Conservation (phyloP, 345 rosid genomes). For the Melaleuca quinquenervia region DNA sequence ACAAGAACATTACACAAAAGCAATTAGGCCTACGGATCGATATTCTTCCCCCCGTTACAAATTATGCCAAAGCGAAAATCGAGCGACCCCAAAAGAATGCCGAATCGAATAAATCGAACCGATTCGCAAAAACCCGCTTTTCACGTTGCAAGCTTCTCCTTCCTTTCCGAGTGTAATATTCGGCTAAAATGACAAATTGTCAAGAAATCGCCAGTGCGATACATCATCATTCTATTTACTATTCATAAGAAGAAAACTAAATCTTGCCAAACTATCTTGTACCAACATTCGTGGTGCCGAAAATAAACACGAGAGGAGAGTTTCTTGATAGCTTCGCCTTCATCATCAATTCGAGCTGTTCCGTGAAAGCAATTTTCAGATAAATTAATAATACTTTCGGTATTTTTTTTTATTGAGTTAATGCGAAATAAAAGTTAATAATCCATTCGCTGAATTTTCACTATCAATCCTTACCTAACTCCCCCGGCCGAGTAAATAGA, state of each 20-base stretch:
- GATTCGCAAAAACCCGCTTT: background rate
- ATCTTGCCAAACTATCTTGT: background rate
- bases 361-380: background rate
- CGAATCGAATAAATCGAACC: background rate
- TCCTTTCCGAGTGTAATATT: background rate
- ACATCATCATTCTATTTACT: background rate
- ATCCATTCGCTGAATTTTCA: background rate
- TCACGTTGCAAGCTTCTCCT: background rate
- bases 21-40: background rate
- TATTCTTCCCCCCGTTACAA: background rate
- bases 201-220: too few species aligned
- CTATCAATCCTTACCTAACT: conserved; percentile 8
- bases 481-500: background rate
- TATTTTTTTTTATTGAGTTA: background rate
- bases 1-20: background rate
- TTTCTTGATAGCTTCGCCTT: background rate
- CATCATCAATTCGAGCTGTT: background rate
- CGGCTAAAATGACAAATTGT: background rate
- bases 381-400: background rate
- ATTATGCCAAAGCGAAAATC: background rate
- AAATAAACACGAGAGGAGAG: background rate
- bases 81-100: background rate
- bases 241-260: background rate
- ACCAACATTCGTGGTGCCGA: background rate
- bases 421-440: background rate